Evolutionary conservation across 768 basidiomycete species (phyloP).

Genomic region (Agrocybe pediades): DNA sequence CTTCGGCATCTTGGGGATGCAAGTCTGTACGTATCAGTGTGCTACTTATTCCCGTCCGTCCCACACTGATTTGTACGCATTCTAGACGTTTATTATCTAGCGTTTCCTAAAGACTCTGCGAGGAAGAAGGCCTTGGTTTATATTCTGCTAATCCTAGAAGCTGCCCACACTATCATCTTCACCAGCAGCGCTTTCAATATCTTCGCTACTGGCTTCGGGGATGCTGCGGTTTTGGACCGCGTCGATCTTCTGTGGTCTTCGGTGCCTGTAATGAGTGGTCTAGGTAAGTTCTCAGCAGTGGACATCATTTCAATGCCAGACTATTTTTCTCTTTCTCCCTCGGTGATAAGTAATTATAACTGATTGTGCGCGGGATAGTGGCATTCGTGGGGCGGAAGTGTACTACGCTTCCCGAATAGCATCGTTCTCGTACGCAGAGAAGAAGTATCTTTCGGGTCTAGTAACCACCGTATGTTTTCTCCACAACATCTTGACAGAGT

Average conservation of each 20-base stretch:
- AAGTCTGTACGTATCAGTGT: slow-evolving; percentile 20
- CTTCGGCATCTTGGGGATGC: slow-evolving; percentile 20
- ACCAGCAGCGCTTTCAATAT: slow-evolving; percentile 18
- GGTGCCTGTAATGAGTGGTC: slow-evolving; percentile 17
- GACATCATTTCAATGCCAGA: background rate
- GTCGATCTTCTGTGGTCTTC: slow-evolving; percentile 19
- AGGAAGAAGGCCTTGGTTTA: slow-evolving; percentile 15
- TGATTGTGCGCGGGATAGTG: slow-evolving; percentile 3
- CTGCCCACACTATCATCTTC: slow-evolving; percentile 17
- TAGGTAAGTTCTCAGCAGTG: slow-evolving; percentile 5
- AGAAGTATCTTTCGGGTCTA: background rate
- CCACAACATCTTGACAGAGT: background rate
- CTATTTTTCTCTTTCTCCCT: background rate
- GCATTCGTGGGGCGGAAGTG: slow-evolving; percentile 13
- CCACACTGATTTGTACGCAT: background rate
- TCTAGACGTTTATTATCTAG: slow-evolving; percentile 24
- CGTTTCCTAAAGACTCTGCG: slow-evolving; percentile 20
- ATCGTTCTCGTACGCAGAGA: slow-evolving; percentile 1
- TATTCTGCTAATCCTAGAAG: slow-evolving; percentile 14
- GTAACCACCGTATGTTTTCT: background rate
- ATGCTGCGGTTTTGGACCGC: slow-evolving; percentile 11
- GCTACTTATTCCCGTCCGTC: background rate
- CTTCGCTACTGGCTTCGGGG: slow-evolving; percentile 22
- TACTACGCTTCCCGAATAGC: slow-evolving; percentile 16
- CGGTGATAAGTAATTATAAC: too few relatives aligned